Percentiles rank a stretch among this genome's conserved stretches.
Evolutionary conservation across 306 rosid genomes (phyloP).

Genomic region (Prunus armeniaca): DNA sequence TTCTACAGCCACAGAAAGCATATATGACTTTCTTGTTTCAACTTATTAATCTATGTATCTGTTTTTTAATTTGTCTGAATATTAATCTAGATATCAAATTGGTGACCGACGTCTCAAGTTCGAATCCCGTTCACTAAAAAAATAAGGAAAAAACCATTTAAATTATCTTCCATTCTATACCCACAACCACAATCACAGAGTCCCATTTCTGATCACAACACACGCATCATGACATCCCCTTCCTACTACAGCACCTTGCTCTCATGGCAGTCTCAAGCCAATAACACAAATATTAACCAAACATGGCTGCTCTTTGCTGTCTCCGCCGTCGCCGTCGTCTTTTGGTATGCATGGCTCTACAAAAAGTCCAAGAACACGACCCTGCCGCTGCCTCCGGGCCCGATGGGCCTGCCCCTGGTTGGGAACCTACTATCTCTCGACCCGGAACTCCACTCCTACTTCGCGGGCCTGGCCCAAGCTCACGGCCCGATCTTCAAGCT

Average conservation of each 20-base stretch:
- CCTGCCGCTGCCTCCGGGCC: constrained; percentile 57
- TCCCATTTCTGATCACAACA: neutral
- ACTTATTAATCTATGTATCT: neutral
- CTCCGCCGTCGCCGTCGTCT: neutral
- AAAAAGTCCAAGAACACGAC: neutral
- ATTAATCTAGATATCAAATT: too few species aligned
- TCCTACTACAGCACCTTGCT: neutral
- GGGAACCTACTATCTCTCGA: constrained; percentile 66
- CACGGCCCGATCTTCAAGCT: constrained; percentile 70
- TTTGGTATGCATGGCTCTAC: constrained; percentile 15
- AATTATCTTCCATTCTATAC: too few species aligned
- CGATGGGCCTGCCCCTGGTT: constrained; percentile 56
- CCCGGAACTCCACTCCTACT: constrained; percentile 76
- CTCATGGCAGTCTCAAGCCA: neutral
- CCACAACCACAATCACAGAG: too few species aligned
- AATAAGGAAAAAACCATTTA: too few species aligned
- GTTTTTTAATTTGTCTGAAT: too few species aligned
- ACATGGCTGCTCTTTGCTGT: neutral
- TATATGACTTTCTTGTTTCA: neutral
- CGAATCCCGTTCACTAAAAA: too few species aligned
- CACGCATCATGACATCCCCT: neutral
- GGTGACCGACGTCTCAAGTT: too few species aligned
- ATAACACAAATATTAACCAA: neutral
- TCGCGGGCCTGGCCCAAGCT: constrained; percentile 38
- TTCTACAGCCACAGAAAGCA: too few species aligned